These are phyloP conservation scores for Arachis stenosperma DNA, from an alignment of 306 rosid genomes.

Conservation along the genomic window DNA sequence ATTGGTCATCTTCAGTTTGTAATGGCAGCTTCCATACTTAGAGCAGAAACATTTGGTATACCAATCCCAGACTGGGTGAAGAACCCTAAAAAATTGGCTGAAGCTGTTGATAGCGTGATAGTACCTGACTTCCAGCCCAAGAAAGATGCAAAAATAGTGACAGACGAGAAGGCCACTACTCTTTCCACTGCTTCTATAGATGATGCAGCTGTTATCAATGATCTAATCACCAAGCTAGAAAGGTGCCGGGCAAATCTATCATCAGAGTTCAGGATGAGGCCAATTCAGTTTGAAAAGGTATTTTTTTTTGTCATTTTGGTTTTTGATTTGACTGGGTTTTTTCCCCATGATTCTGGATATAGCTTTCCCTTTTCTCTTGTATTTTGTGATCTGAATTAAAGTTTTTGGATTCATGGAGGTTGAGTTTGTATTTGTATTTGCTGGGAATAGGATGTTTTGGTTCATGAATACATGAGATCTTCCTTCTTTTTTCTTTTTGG, in stretches of 20 bases:
- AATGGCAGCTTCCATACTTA: constrained; percentile 76
- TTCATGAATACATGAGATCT: background rate
- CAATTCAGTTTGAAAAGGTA: constrained; percentile 96
- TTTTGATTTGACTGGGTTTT: constrained; percentile 2
- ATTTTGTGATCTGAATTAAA: constrained; percentile 12
- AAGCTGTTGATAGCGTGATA: constrained; percentile 70
- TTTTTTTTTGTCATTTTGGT: background rate
- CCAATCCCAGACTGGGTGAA: constrained; percentile 85
- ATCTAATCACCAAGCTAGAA: constrained; percentile 68
- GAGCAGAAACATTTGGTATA: constrained; percentile 94
- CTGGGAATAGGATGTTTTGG: background rate
- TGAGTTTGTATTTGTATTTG: constrained; percentile 23
- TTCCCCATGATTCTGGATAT: constrained; percentile 20
- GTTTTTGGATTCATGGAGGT: constrained; percentile 19
- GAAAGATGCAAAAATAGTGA: constrained; percentile 81
- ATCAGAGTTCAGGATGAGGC: constrained; percentile 86
- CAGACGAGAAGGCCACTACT: constrained; percentile 90
- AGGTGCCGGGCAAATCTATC: constrained; percentile 55
- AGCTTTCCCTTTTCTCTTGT: constrained; percentile 5
- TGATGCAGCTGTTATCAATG: constrained; percentile 83
- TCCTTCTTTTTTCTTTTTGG: constrained; percentile 1
- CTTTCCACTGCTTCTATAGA: constrained; percentile 75
- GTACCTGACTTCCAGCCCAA: constrained; percentile 88
- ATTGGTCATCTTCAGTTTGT: constrained; percentile 72
- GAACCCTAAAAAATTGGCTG: constrained; percentile 71